These are phyloP conservation scores for Nepenthes alata DNA, from an alignment of 179 eudicot species.

Conservation along the genomic window DNA sequence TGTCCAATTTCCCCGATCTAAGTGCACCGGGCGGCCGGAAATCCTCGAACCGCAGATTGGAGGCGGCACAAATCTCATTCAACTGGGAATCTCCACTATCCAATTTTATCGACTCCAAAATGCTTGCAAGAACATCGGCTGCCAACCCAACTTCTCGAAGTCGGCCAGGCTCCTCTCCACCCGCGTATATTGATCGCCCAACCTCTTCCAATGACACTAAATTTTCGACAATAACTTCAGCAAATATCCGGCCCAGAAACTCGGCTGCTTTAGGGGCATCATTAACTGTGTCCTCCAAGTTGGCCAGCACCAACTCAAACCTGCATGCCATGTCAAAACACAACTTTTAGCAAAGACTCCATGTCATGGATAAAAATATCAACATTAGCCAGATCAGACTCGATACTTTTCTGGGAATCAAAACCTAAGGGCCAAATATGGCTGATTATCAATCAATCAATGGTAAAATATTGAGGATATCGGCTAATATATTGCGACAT, in stretches of 20 bases:
- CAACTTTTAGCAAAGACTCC: slow-evolving; percentile 4
- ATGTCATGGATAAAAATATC: slow-evolving; percentile 48
- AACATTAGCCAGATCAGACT: slow-evolving; percentile 54
- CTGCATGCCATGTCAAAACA: slow-evolving; percentile 33
- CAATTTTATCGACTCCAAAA: slow-evolving; percentile 21
- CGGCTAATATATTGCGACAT: no score
- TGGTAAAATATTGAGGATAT: no score
- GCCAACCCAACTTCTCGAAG: slow-evolving; percentile 70
- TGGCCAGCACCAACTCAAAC: slow-evolving; percentile 58
- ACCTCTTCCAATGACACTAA: slow-evolving; percentile 42
- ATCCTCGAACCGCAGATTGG: slow-evolving; percentile 39
- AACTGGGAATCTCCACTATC: no score
- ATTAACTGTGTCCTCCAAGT: slow-evolving; percentile 65
- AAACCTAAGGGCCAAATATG: no score
- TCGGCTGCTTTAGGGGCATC: slow-evolving; percentile 93
- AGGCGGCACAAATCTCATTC: slow-evolving; percentile 34
- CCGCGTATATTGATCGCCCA: slow-evolving; percentile 48
- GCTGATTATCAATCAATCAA: no score
- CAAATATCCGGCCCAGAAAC: slow-evolving; percentile 59
- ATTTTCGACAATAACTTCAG: slow-evolving; percentile 46
- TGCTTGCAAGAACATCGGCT: slow-evolving; percentile 61
- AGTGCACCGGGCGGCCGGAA: slow-evolving; percentile 36
- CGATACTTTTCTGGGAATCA: slow-evolving; percentile 37
- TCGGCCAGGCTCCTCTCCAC: slow-evolving; percentile 75
- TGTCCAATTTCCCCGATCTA: no score